Conservation (phyloP, 768 basidiomycete species). For the Lanmaoa rubissima region DNA sequence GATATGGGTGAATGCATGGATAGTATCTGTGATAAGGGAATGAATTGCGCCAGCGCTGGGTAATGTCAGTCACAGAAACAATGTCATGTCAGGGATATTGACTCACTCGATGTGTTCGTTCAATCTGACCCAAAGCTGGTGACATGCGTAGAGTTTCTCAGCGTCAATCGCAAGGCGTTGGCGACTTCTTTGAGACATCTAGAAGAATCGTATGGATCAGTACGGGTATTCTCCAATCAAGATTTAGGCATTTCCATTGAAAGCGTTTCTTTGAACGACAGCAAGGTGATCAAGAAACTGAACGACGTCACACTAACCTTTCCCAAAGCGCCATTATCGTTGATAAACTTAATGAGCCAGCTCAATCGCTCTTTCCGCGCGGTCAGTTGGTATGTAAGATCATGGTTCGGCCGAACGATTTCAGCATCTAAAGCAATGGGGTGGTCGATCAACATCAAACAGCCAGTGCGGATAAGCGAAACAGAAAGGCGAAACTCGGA, state of each 20-base stretch:
- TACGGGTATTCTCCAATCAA: not conserved
- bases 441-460: not conserved
- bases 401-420: slow-evolving; percentile 72
- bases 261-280: not conserved
- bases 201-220: slow-evolving; percentile 9
- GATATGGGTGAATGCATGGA: slow-evolving; percentile 51
- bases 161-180: slow-evolving; percentile 77
- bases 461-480: not conserved
- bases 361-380: slow-evolving; percentile 73
- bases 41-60: slow-evolving; percentile 53
- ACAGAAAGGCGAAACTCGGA: not conserved
- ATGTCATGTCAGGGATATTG: not conserved
- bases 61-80: not conserved
- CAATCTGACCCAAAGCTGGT: slow-evolving; percentile 77
- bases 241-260: not conserved
- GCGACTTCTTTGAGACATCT: slow-evolving; percentile 82
- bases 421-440: slow-evolving; percentile 46
- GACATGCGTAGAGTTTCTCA: slow-evolving; percentile 80
- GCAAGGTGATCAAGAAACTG: too few relatives aligned
- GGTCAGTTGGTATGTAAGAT: slow-evolving; percentile 74
- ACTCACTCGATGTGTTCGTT: slow-evolving; percentile 65
- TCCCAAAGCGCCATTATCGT: slow-evolving; percentile 74
- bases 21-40: slow-evolving; percentile 67
- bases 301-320: slow-evolving; percentile 50
- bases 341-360: slow-evolving; percentile 88